A percentile compares a stretch with the other conserved stretches of the same genome.
phyloP scores from a whole-genome alignment of 495 filamentous ascomycete species.

The Penicillium samsonianum region DNA sequence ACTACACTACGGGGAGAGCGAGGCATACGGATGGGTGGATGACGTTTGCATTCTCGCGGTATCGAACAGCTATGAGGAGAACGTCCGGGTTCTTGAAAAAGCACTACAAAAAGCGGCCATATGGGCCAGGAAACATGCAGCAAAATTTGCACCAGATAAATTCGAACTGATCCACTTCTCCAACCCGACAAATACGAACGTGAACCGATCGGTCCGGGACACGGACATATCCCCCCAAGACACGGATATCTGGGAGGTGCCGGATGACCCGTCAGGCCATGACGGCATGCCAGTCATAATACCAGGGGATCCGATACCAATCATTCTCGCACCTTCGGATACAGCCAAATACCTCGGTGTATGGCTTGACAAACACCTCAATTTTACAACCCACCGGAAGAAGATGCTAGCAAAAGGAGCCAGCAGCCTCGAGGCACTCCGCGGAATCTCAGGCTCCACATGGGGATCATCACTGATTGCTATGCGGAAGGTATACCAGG shows the following conservation, averaged over 20 bases:
- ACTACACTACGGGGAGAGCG: not conserved
- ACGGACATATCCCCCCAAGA: no score
- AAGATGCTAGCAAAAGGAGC: slow-evolving; percentile 18
- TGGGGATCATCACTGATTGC: slow-evolving; percentile 14
- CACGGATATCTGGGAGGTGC: not conserved
- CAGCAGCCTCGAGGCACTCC: slow-evolving; percentile 15
- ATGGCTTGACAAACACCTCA: slow-evolving; percentile 22
- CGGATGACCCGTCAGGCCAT: not conserved
- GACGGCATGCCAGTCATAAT: not conserved
- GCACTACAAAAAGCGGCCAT: not conserved
- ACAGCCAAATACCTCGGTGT: slow-evolving; percentile 15
- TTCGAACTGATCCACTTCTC: slow-evolving; percentile 15
- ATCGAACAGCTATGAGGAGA: not conserved
- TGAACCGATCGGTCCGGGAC: no score
- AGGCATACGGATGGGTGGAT: not conserved
- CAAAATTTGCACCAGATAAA: not conserved
- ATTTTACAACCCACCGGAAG: slow-evolving; percentile 12
- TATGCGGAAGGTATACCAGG: slow-evolving; percentile 22
- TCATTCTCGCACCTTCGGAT: not conserved
- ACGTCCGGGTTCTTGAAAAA: not conserved
- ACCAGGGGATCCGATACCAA: not conserved
- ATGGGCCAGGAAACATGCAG: not conserved
- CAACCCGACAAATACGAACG: not conserved
- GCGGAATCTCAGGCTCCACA: no score
- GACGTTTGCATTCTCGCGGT: not conserved